Evolutionary conservation across 192 early-diverging fungal species (phyloP), one percentile per base, ranked within the genome.

Genomic region (Coemansia sp.): DNA sequence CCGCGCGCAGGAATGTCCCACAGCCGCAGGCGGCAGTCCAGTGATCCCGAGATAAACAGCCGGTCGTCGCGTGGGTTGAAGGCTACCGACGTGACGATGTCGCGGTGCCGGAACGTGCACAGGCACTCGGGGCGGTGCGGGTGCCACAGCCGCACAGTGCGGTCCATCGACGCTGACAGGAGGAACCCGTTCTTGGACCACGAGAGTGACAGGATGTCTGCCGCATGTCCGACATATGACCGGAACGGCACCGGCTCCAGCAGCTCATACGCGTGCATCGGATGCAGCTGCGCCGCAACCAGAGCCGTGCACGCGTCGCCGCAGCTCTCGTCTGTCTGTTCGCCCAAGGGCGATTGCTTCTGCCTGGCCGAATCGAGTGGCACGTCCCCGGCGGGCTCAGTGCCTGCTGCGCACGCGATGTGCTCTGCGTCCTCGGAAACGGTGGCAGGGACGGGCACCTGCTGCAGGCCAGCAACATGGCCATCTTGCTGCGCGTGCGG

Each of bases 121-220:
- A 96, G 76, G 59, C 92, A 94, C 53, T 87, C 87, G 34, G 82
- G 72, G 23, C 86, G 79, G 30, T 83, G 84, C 20, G 91, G 72
- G 71, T 96, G 93, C 92, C 91, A 96, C 64, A 96, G 71, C 20
- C 93, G 84, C 30, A 96, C 93, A 0, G 90, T 92, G 57, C 87
- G 87, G 69, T 96, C 94, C 79, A 90, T 86, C 12, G 91, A 92
- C 18, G 91, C 87, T 8, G 90, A 90, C 29, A 93, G 72, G 7
- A 96, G 67, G 66, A 95, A 95, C 16, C 88, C 86, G 75, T 90
- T 89, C 63, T 87, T 88, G 59, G 86, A 88, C 88, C 88, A 90
- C 48, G 85, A 81, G 42, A 90, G 75, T 51, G 86, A 86, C 31
- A 92, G 76, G 18, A 96, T 84, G 59, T 92, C 87, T 0, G 85